A percentile compares a stretch with the other conserved stretches of the same genome.
phyloP scores from a whole-genome alignment of 768 basidiomycete genomes.

The Mycena chlorophos region DNA sequence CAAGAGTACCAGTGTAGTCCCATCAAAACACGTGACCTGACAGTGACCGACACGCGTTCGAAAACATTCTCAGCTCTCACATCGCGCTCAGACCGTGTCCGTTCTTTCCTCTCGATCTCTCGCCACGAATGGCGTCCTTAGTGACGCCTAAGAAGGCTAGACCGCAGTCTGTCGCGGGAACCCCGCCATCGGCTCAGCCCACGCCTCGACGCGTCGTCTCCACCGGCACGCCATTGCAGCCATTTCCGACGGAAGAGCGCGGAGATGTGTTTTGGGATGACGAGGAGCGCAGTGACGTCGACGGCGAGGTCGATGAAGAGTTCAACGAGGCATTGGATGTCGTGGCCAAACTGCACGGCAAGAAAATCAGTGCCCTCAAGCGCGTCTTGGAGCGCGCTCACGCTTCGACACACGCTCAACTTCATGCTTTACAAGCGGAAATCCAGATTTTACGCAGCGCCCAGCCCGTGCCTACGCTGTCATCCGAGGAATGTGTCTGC shows the following conservation, averaged over 20 bases:
- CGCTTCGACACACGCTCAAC: slow-evolving; percentile 73
- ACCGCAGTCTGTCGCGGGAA: slow-evolving; percentile 8
- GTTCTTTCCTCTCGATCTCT: neutral
- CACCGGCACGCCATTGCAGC: slow-evolving; percentile 28
- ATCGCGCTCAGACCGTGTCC: neutral
- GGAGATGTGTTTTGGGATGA: slow-evolving; percentile 68
- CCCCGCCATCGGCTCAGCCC: slow-evolving; percentile 23
- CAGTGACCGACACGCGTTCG: too few species aligned
- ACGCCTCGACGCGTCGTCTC: slow-evolving; percentile 28
- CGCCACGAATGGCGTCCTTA: too few species aligned
- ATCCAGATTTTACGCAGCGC: slow-evolving; percentile 58
- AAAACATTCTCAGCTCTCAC: too few species aligned
- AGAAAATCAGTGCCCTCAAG: slow-evolving; percentile 72
- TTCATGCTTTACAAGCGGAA: slow-evolving; percentile 85
- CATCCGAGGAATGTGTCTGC: slow-evolving; percentile 21
- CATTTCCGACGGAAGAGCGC: slow-evolving; percentile 44
- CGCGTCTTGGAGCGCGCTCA: slow-evolving; percentile 81
- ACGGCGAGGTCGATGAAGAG: slow-evolving; percentile 70
- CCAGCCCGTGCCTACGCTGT: slow-evolving; percentile 24
- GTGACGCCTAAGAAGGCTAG: slow-evolving; percentile 17
- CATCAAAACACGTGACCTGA: neutral
- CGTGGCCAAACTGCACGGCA: slow-evolving; percentile 44
- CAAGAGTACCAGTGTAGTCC: neutral
- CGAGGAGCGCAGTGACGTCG: slow-evolving; percentile 54
- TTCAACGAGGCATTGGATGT: slow-evolving; percentile 33